phyloP scores from a whole-genome alignment of 1,139 yeast species.

The Hansenula lynferdii region DNA sequence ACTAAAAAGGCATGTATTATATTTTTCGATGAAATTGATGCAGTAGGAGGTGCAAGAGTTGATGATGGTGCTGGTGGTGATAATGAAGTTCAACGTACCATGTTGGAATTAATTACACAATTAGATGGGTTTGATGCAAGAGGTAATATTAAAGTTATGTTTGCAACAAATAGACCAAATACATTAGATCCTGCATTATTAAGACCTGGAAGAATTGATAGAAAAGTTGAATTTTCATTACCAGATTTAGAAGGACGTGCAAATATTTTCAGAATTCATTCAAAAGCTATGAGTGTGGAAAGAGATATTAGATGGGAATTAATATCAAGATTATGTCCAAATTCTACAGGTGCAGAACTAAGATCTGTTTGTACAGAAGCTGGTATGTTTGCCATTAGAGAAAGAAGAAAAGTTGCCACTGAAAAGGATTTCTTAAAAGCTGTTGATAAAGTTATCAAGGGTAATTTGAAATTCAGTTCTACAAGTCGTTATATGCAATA shows the following conservation, averaged over 20 bases:
- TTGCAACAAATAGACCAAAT: conserved; percentile 97
- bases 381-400: conserved; percentile 98
- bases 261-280: conserved; percentile 92
- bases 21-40: conserved; percentile 92
- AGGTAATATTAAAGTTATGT: conserved; percentile 98
- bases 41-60: conserved; percentile 97
- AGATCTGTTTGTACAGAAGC: conserved; percentile 97
- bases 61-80: conserved; percentile 99
- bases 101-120: conserved; percentile 96
- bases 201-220: conserved; percentile 97
- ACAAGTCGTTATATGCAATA: conserved; percentile 98
- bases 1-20: conserved; percentile 96
- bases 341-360: conserved; percentile 97
- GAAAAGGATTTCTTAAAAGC: conserved; percentile 97
- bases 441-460: conserved; percentile 97
- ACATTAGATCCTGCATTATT: conserved; percentile 96
- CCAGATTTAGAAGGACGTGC: conserved; percentile 99
- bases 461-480: conserved; percentile 95
- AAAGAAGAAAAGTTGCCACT: conserved; percentile 95
- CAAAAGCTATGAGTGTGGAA: conserved; percentile 96
- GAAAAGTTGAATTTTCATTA: conserved; percentile 93
- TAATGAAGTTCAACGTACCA: conserved; percentile 97
- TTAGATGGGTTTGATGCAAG: conserved; percentile 98
- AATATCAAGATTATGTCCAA: conserved; percentile 94
- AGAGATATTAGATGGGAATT: conserved; percentile 98